These are phyloP conservation scores for Nidula niveotomentosa DNA, from an alignment of 1,284 basidiomycete species.

Conservation along the genomic window DNA sequence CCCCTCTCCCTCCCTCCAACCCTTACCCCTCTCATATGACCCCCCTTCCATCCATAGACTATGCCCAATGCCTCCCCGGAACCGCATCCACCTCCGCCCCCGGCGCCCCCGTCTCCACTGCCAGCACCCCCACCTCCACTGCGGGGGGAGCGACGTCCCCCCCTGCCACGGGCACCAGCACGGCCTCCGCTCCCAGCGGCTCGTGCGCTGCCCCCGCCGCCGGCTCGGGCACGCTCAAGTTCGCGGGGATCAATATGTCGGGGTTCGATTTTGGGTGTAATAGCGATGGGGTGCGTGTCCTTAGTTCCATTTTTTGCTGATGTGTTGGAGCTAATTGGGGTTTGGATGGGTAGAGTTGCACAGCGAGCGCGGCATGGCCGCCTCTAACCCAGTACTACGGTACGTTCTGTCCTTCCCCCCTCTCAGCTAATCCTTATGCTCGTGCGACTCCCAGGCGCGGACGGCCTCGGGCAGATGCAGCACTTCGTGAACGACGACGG, in stretches of 20 bases:
- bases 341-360: slow-evolving; percentile 22
- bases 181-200: slow-evolving; percentile 12
- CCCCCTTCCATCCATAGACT: slow-evolving; percentile 12
- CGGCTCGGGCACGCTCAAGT: slow-evolving; percentile 21
- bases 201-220: slow-evolving; percentile 12
- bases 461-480: slow-evolving; percentile 52
- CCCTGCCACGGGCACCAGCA: slow-evolving; percentile 5
- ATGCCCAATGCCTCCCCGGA: slow-evolving; percentile 25
- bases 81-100: slow-evolving; percentile 2
- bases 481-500: slow-evolving; percentile 53
- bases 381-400: slow-evolving; percentile 46
- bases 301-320: background rate
- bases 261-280: slow-evolving; percentile 50
- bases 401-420: slow-evolving; percentile 3
- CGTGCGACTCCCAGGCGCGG: slow-evolving; percentile 19
- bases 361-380: slow-evolving; percentile 38
- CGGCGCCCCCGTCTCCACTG: slow-evolving; percentile 1
- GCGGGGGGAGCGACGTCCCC: slow-evolving; percentile 4
- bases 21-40: background rate
- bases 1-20: background rate
- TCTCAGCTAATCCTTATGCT: background rate
- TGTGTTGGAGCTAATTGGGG: too few relatives aligned
- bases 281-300: slow-evolving; percentile 31
- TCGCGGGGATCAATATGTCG: slow-evolving; percentile 41
- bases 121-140: slow-evolving; percentile 1